These are phyloP conservation scores for Solanum medicagineum DNA, from an alignment of 257 asterid genomes.

Conservation along the genomic window DNA sequence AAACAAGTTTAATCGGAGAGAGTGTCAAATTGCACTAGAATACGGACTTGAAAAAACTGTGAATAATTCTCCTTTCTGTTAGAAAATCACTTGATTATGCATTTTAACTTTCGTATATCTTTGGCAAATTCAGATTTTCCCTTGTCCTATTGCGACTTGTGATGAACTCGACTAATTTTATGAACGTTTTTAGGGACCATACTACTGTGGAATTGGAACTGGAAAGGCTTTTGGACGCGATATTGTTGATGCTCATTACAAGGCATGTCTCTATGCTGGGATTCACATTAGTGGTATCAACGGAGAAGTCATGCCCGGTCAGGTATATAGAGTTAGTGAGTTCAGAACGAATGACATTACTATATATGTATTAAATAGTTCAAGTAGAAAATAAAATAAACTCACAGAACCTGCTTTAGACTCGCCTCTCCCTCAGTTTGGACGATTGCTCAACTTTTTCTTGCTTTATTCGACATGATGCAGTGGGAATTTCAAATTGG, in stretches of 20 bases:
- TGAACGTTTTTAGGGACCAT: constrained; percentile 48
- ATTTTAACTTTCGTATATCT: neutral
- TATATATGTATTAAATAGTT: neutral
- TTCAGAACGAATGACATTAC: neutral
- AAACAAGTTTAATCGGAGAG: too few relatives aligned
- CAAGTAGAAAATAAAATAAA: neutral
- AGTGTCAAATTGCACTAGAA: neutral
- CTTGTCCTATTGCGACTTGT: neutral
- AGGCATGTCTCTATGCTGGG: constrained; percentile 77
- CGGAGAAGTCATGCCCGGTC: constrained; percentile 96
- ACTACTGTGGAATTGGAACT: constrained; percentile 78
- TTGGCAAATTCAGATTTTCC: neutral
- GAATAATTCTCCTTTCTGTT: neutral
- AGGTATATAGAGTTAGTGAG: constrained; percentile 18
- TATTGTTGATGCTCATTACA: constrained; percentile 72
- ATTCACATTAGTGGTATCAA: constrained; percentile 80
- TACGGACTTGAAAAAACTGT: neutral
- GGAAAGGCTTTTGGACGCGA: constrained; percentile 91
- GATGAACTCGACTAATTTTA: neutral
- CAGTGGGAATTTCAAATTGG: constrained; percentile 99
- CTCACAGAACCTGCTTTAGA: neutral
- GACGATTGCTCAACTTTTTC: neutral
- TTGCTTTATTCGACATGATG: neutral
- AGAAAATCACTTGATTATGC: neutral
- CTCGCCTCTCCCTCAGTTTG: neutral